Evolutionary conservation across 192 early-diverging fungal genomes (phyloP).

Genomic region (Backusella parvicylindrica): DNA sequence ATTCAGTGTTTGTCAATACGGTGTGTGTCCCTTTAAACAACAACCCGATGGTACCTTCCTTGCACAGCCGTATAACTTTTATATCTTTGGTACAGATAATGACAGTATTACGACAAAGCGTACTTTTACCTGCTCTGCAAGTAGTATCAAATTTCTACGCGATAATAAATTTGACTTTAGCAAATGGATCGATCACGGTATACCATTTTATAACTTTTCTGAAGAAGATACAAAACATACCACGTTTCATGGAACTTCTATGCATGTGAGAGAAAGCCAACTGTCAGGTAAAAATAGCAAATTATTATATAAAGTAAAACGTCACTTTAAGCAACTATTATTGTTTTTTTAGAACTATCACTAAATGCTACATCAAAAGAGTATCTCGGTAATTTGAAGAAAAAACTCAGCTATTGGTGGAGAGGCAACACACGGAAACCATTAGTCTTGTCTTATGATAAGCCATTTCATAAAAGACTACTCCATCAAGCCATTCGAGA

Average conservation of each 20-base stretch:
- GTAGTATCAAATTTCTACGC: constrained; percentile 70
- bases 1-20: constrained; percentile 73
- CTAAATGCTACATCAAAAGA: not conserved
- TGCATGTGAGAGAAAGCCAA: not conserved
- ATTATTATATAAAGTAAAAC: no score
- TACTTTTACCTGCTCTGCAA: constrained; percentile 26
- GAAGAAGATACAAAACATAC: constrained; percentile 46
- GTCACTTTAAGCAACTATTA: no score
- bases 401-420: constrained; percentile 41
- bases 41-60: constrained; percentile 51
- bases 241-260: not conserved
- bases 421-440: constrained; percentile 22
- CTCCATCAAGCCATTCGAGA: constrained; percentile 71
- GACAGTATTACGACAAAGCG: not conserved
- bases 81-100: constrained; percentile 57
- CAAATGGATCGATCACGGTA: constrained; percentile 78
- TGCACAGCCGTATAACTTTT: constrained; percentile 85
- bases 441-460: constrained; percentile 44
- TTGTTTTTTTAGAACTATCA: not conserved
- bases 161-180: constrained; percentile 87
- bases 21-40: constrained; percentile 75
- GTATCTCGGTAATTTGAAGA: constrained; percentile 8
- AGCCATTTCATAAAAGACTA: constrained; percentile 65
- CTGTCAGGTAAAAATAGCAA: not conserved
- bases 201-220: constrained; percentile 63